Conservation (phyloP, 108 stramenopile genomes). For the Mayamaea pseudoterrestris region DNA sequence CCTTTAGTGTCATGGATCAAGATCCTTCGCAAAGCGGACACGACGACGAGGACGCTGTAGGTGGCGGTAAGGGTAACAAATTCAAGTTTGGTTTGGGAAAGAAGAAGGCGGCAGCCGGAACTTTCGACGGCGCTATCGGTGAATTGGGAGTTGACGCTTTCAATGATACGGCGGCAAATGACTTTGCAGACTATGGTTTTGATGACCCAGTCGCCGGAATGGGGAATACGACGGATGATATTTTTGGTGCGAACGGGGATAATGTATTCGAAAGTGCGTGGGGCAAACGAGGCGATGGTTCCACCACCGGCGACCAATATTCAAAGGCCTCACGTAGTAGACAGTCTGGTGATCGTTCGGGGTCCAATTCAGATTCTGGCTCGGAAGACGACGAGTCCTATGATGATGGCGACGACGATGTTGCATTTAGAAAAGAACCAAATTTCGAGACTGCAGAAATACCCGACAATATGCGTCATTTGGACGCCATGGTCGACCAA, state of each 20-base stretch:
- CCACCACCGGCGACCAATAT: neutral
- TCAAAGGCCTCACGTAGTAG: neutral
- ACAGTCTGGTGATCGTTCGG: neutral
- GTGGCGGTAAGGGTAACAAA: neutral
- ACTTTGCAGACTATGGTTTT: conserved; percentile 3
- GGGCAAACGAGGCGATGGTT: neutral
- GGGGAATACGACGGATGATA: conserved; percentile 1
- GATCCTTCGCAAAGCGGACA: neutral
- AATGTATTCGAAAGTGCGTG: neutral
- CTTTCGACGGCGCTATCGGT: neutral
- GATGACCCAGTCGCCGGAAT: conserved; percentile 2
- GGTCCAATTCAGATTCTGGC: conserved; percentile 1
- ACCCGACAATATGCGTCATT: conserved; percentile 12
- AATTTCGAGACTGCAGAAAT: conserved; percentile 2
- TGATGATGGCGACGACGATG: conserved; percentile 2
- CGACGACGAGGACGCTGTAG: neutral
- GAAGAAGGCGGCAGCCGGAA: neutral
- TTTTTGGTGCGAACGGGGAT: neutral
- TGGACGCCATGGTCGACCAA: conserved; percentile 22
- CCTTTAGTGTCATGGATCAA: neutral
- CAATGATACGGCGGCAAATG: neutral
- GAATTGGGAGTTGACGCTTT: neutral
- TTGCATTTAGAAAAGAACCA: conserved; percentile 2
- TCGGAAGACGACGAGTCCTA: conserved; percentile 15
- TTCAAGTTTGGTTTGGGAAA: conserved; percentile 3